These are phyloP conservation scores for Senna tora DNA, from an alignment of 306 rosid genomes.

Conservation along the genomic window DNA sequence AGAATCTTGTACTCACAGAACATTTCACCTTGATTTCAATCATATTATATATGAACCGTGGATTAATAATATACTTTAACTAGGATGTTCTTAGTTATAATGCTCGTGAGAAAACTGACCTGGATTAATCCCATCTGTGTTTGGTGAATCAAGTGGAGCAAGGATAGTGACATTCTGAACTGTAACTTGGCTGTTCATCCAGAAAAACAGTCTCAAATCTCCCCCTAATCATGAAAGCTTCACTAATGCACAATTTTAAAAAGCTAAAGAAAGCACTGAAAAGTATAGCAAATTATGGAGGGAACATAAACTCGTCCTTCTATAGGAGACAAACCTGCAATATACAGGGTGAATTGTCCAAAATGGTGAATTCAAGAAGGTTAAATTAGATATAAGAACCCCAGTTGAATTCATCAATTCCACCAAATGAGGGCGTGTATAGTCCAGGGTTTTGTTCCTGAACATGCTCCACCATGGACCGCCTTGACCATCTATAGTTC, in stretches of 20 bases:
- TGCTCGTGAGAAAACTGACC: constrained; percentile 48
- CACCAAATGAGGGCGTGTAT: constrained; percentile 82
- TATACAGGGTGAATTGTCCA: constrained; percentile 86
- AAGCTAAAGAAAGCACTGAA: constrained; percentile 39
- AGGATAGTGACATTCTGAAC: constrained; percentile 65
- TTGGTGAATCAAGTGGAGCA: constrained; percentile 76
- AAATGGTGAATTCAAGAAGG: constrained; percentile 77
- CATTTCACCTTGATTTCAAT: background rate
- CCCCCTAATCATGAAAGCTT: constrained; percentile 50
- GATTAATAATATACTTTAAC: background rate
- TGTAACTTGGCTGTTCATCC: constrained; percentile 72
- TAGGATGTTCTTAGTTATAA: too few species aligned
- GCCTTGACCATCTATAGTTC: constrained; percentile 79
- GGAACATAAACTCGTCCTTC: constrained; percentile 27
- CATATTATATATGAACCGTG: background rate
- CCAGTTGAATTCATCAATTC: constrained; percentile 74
- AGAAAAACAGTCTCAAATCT: constrained; percentile 60
- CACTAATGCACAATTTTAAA: constrained; percentile 49
- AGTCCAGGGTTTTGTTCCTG: constrained; percentile 60
- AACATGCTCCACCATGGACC: constrained; percentile 77
- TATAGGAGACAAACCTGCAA: constrained; percentile 69
- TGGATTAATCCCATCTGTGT: constrained; percentile 83
- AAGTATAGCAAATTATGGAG: constrained; percentile 36
- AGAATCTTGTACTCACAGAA: background rate
- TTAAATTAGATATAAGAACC: constrained; percentile 72